phyloP scores from a whole-genome alignment of 2,329 filamentous ascomycete genomes.

The Neonectria ditissima region DNA sequence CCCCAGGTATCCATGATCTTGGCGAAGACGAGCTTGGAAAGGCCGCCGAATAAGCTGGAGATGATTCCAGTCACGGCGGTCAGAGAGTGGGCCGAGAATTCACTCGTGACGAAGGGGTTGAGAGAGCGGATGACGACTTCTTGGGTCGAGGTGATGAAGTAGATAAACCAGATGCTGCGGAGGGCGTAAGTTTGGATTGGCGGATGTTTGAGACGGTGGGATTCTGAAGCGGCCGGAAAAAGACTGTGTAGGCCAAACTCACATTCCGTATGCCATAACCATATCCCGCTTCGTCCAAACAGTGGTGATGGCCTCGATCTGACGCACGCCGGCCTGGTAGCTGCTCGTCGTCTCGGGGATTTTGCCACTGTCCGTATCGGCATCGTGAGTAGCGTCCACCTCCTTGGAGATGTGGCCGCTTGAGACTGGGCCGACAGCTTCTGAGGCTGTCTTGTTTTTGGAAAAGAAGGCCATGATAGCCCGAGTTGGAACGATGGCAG shows the following conservation, averaged over 20 bases:
- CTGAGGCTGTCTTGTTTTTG: constrained; percentile 14
- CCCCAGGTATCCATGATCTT: constrained; percentile 73
- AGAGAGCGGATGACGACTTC: constrained; percentile 51
- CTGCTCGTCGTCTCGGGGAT: constrained; percentile 41
- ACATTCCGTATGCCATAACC: constrained; percentile 58
- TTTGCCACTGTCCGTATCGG: constrained; percentile 48
- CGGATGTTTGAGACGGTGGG: no score
- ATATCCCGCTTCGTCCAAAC: constrained; percentile 57
- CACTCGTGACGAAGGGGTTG: constrained; percentile 57
- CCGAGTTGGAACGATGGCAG: neutral
- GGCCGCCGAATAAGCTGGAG: constrained; percentile 62
- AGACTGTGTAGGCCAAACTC: constrained; percentile 38
- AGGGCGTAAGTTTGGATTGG: no score
- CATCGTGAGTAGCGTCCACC: constrained; percentile 42
- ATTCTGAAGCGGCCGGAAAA: no score
- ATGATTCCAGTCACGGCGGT: constrained; percentile 63
- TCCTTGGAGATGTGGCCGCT: constrained; percentile 21
- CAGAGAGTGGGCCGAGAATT: constrained; percentile 61
- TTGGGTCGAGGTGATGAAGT: constrained; percentile 59
- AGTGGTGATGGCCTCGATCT: constrained; percentile 59
- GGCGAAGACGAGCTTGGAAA: constrained; percentile 70
- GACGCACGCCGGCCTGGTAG: constrained; percentile 58
- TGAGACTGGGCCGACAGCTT: neutral
- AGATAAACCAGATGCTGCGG: constrained; percentile 55
- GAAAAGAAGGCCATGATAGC: constrained; percentile 24